Base-by-base conservation (phyloP, 2,329 filamentous ascomycete species). In the Camillea tinctor region DNA sequence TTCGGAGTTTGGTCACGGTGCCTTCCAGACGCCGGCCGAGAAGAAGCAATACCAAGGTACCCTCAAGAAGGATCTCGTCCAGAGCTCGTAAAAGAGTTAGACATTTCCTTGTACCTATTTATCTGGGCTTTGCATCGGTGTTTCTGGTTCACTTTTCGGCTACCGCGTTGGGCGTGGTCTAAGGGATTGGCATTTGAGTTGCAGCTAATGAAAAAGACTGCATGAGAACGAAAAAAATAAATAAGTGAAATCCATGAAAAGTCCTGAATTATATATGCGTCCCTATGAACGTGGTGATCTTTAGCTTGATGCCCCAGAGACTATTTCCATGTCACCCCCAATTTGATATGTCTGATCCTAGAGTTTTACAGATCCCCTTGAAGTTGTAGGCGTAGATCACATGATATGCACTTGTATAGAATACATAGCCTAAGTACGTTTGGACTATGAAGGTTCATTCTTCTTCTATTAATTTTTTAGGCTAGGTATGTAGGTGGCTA, bases 1-100 rank as follows among this genome's bases (percentile, higher is more conserved):
- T 66, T 97, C 93, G 84, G 96, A 99, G 88, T 99, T 99, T 82
- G 95, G 95, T 82, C 95, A 99, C 86, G 95, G 95, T 88, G 94
- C 93, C 76, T 99, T 96, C 92, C 95, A 99, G 87, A 99, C 95
- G 68, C 85, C 90, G 71, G 90, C 91, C 77, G 95, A 99, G 91
- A 99, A 99, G 93, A 92, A 91, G 84, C 88, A 92, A 79, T 95
- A 92, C 87, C 81, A 97, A 83, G 95, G 95, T 84, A 96, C 93
- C 62, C 92, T 99, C 91, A 99, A 99, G 93, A 99, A 98, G 92
- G 95, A 99, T 74, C 78, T 87, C 63, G 80, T 76, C 68, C 80
- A 71, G 81, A 82, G 70, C 74, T 74, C 75, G 65, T 79, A 79
- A 73, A 65, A 60, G 61, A 61, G 66, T 60, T 68, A 63, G 64